Conservation (phyloP, 495 filamentous ascomycete genomes). For the Penicillium fimorum region DNA sequence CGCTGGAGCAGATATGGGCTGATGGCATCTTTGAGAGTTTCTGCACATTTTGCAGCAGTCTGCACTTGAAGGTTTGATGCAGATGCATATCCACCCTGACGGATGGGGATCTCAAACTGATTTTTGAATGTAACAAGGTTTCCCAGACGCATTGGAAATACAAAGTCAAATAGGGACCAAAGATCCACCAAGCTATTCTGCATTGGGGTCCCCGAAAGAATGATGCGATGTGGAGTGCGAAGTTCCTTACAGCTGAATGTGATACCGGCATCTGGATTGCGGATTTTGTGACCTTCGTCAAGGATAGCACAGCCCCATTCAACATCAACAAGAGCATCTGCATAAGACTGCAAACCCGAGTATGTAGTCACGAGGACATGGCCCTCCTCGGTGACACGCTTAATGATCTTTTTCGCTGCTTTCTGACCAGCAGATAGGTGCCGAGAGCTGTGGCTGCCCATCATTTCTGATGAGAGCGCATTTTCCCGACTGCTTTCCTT, state of each 20-base stretch:
- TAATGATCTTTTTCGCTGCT: slow-evolving; percentile 72
- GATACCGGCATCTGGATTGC: slow-evolving; percentile 89
- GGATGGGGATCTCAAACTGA: slow-evolving; percentile 90
- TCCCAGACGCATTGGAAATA: slow-evolving; percentile 92
- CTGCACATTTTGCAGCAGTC: slow-evolving; percentile 85
- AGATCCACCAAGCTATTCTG: slow-evolving; percentile 97
- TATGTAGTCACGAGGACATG: slow-evolving; percentile 96
- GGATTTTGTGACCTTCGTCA: slow-evolving; percentile 96
- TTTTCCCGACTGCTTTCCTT: slow-evolving; percentile 72
- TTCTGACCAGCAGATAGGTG: slow-evolving; percentile 53
- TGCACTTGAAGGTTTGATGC: slow-evolving; percentile 89
- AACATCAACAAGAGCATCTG: slow-evolving; percentile 69
- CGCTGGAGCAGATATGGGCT: slow-evolving; percentile 91
- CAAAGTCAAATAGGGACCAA: slow-evolving; percentile 96
- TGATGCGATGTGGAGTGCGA: slow-evolving; percentile 81
- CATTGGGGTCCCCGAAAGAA: slow-evolving; percentile 94
- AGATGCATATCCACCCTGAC: slow-evolving; percentile 87
- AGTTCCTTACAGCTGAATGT: slow-evolving; percentile 93
- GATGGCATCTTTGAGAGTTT: slow-evolving; percentile 86
- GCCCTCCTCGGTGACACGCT: slow-evolving; percentile 78
- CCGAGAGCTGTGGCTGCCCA: slow-evolving; percentile 29
- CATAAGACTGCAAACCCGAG: slow-evolving; percentile 85
- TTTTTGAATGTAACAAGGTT: slow-evolving; percentile 85
- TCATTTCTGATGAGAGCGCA: slow-evolving; percentile 46
- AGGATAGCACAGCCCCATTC: slow-evolving; percentile 93